A percentile compares a stretch with the other conserved stretches of the same genome.
These are phyloP conservation scores for Fallopia convolvulus DNA, from an alignment of 148 eudicot genomes.

Conservation along the genomic window DNA sequence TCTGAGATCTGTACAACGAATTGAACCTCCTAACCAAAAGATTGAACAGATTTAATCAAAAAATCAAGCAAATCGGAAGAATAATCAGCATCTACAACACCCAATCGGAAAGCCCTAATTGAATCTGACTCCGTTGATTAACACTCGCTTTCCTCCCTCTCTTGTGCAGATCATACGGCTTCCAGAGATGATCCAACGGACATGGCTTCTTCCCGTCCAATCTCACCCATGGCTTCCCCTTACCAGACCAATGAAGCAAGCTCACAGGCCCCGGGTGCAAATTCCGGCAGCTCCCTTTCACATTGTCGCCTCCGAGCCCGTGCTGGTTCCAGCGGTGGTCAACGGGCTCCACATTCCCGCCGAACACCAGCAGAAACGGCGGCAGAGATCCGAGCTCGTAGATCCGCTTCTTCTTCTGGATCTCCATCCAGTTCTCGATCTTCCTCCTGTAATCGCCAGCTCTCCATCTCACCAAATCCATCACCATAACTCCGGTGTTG, in stretches of 20 bases:
- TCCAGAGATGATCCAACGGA: slow-evolving; percentile 77
- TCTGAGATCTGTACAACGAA: background rate
- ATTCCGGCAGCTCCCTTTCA: slow-evolving; percentile 54
- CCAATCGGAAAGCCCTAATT: slow-evolving; percentile 1
- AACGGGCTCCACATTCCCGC: slow-evolving; percentile 51
- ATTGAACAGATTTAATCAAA: background rate
- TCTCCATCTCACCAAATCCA: slow-evolving; percentile 55
- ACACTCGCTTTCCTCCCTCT: background rate
- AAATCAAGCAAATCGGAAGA: background rate
- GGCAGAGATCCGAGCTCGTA: slow-evolving; percentile 74
- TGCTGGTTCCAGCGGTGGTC: slow-evolving; percentile 80
- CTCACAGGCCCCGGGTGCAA: slow-evolving; percentile 84
- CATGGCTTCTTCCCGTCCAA: slow-evolving; percentile 52
- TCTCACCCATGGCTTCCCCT: slow-evolving; percentile 84
- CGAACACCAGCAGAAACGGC: slow-evolving; percentile 61
- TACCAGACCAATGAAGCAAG: slow-evolving; percentile 76
- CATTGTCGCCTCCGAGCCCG: slow-evolving; percentile 77
- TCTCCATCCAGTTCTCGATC: slow-evolving; percentile 74
- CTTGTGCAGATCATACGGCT: slow-evolving; percentile 63
- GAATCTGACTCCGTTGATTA: background rate
- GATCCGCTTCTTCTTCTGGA: slow-evolving; percentile 58
- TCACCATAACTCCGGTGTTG: slow-evolving; percentile 87
- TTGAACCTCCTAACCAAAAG: background rate
- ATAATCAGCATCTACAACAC: background rate
- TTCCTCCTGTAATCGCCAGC: slow-evolving; percentile 33